These are phyloP conservation scores for Sesbania bispinosa DNA, from an alignment of 306 rosid species.

Conservation along the genomic window DNA sequence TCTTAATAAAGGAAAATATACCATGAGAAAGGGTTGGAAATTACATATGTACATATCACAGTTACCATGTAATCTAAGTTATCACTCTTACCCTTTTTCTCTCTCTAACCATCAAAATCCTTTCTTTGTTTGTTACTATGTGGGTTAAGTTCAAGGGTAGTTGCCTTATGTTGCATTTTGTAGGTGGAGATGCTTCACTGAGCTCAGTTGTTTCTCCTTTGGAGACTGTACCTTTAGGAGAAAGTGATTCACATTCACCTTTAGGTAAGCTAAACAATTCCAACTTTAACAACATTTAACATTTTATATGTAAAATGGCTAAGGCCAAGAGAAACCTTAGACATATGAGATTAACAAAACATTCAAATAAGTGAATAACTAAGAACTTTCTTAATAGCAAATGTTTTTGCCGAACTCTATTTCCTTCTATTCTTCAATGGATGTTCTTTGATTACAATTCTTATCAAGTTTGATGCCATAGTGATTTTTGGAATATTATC, in stretches of 20 bases:
- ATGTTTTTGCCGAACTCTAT: not conserved
- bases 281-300: too few species aligned
- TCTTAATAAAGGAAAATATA: conserved; percentile 37
- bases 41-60: conserved; percentile 91
- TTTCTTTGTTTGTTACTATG: not conserved
- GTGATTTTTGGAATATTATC: not conserved
- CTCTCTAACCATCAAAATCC: not conserved
- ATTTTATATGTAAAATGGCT: conserved; percentile 1
- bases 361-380: not conserved
- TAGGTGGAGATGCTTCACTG: conserved; percentile 77
- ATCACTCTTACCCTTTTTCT: not conserved
- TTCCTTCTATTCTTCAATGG: conserved; percentile 9
- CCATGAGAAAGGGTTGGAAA: conserved; percentile 60
- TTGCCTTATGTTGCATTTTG: conserved; percentile 20
- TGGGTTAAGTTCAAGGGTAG: conserved; percentile 3
- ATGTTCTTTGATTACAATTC: not conserved
- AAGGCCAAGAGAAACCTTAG: conserved; percentile 6
- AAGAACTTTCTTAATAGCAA: not conserved
- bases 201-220: conserved; percentile 30
- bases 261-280: conserved; percentile 25
- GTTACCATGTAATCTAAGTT: conserved; percentile 66
- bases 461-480: not conserved
- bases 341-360: conserved; percentile 7
- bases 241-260: conserved; percentile 28
- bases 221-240: conserved; percentile 23